Conservation (phyloP, 2,329 filamentous ascomycete species). For the Arthrobotrys entomopaga region DNA sequence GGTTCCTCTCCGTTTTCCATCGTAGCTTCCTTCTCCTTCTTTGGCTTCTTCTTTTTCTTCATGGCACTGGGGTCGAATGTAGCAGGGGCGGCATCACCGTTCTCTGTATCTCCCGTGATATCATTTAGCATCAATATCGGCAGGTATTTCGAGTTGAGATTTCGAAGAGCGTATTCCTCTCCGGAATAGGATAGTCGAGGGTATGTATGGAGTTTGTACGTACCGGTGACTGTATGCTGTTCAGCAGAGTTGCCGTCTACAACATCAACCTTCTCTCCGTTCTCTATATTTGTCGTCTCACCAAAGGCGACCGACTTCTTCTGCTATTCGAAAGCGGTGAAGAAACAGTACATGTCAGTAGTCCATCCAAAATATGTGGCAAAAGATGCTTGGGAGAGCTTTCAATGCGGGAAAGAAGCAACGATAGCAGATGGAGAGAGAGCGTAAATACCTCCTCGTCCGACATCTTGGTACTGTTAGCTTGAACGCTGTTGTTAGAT, state of each 20-base stretch:
- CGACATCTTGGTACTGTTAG: slow-evolving; percentile 34
- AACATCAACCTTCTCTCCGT: slow-evolving; percentile 45
- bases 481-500: slow-evolving; percentile 4
- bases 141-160: too few species aligned
- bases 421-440: slow-evolving; percentile 7
- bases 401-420: not conserved
- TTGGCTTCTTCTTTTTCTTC: slow-evolving; percentile 59
- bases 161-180: not conserved
- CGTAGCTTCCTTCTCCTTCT: slow-evolving; percentile 28
- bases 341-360: not conserved
- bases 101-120: slow-evolving; percentile 26
- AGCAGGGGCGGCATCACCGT: slow-evolving; percentile 27
- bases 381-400: slow-evolving; percentile 4
- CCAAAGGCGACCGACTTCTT: slow-evolving; percentile 54
- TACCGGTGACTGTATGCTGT: slow-evolving; percentile 36
- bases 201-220: not conserved
- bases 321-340: slow-evolving; percentile 20
- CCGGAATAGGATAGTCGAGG: not conserved
- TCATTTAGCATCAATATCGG: slow-evolving; percentile 26
- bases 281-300: slow-evolving; percentile 50
- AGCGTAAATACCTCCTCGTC: slow-evolving; percentile 44
- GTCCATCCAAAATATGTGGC: slow-evolving; percentile 9
- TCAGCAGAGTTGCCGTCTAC: slow-evolving; percentile 29
- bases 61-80: slow-evolving; percentile 55
- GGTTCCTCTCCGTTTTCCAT: slow-evolving; percentile 44